Percentiles rank a stretch among this genome's conserved stretches.
Evolutionary conservation across 2,329 filamentous ascomycete species (phyloP).

Genomic region (Penicillium italicum): DNA sequence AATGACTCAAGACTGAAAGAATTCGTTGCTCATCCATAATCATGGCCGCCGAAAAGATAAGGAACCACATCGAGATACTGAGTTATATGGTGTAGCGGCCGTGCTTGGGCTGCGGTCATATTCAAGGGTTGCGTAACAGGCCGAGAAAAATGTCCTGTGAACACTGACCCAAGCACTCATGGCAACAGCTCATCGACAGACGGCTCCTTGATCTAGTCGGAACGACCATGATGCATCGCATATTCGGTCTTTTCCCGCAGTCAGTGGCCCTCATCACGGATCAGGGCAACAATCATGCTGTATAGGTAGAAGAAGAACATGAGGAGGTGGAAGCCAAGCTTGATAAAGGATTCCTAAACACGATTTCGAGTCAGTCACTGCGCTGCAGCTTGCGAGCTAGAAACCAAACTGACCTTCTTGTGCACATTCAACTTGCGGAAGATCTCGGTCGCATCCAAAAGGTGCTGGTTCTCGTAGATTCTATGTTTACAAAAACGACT

Average conservation of each 20-base stretch:
- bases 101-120: neutral
- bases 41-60: constrained; percentile 4
- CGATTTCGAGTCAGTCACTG: constrained; percentile 8
- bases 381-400: neutral
- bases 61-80: constrained; percentile 8
- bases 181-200: constrained; percentile 4
- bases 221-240: constrained; percentile 39
- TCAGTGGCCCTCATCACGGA: constrained; percentile 89
- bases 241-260: constrained; percentile 37
- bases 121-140: neutral
- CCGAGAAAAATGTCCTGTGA: neutral
- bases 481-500: constrained; percentile 47
- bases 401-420: constrained; percentile 69
- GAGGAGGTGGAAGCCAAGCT: constrained; percentile 95
- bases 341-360: constrained; percentile 92
- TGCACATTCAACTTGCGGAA: constrained; percentile 99
- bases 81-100: constrained; percentile 9
- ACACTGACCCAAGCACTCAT: neutral
- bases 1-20: constrained; percentile 16
- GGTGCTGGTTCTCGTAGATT: constrained; percentile 94
- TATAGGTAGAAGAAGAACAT: constrained; percentile 99
- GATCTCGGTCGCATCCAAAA: constrained; percentile 96
- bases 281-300: constrained; percentile 96
- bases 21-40: constrained; percentile 15
- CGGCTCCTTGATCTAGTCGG: constrained; percentile 15